A percentile compares a stretch with the other conserved stretches of the same genome.
phyloP scores from a whole-genome alignment of 805 yeast genomes.

The Wickerhamomyces hampshirensis region DNA sequence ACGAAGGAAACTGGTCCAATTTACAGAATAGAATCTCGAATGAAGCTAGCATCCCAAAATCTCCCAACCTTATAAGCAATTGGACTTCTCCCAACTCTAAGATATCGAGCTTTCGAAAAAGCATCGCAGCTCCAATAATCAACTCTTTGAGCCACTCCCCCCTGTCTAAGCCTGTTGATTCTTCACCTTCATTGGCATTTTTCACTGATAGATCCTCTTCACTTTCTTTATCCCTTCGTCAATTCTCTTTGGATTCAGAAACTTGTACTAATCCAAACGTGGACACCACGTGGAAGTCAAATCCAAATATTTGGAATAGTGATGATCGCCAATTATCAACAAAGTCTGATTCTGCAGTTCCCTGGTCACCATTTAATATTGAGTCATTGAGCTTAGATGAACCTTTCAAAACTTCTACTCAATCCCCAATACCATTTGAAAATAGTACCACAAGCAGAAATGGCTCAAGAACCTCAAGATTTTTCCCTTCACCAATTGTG shows the following conservation, averaged over 20 bases:
- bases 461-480: constrained; percentile 19
- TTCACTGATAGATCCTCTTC: not conserved
- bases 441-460: constrained; percentile 6
- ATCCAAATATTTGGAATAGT: constrained; percentile 21
- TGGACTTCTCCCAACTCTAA: constrained; percentile 24
- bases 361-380: constrained; percentile 24
- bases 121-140: constrained; percentile 12
- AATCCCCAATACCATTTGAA: constrained; percentile 6
- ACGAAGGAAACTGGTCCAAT: constrained; percentile 1
- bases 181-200: not conserved
- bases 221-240: not conserved
- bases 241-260: not conserved
- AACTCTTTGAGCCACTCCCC: constrained; percentile 22
- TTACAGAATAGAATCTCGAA: constrained; percentile 1
- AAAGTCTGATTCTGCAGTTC: constrained; percentile 23
- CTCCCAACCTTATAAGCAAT: not conserved
- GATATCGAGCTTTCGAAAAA: constrained; percentile 23
- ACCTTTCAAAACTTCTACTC: constrained; percentile 5
- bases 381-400: constrained; percentile 19
- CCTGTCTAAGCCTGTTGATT: constrained; percentile 15
- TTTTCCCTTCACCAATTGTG: constrained; percentile 22
- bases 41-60: constrained; percentile 2
- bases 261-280: not conserved
- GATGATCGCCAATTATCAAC: constrained; percentile 24
- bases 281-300: constrained; percentile 12